Conservation (phyloP, 2,329 filamentous ascomycete genomes). For the Aspergillus persii region DNA sequence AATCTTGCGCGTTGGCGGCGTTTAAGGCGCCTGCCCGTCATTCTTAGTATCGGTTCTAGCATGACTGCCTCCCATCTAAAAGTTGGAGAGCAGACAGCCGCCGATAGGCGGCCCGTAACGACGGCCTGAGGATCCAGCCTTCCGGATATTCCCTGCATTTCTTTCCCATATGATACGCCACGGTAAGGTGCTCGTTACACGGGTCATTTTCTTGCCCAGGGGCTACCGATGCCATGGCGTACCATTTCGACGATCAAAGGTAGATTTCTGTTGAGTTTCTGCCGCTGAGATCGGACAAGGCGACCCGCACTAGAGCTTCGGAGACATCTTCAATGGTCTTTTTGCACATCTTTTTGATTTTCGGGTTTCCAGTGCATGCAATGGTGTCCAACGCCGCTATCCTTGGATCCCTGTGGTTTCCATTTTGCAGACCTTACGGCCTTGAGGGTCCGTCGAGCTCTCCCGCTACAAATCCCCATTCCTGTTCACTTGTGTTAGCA, state of each 20-base stretch:
- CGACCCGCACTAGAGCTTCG: conserved; percentile 7
- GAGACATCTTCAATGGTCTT: conserved; percentile 2
- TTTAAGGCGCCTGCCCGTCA: conserved; percentile 34
- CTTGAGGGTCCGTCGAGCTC: conserved; percentile 15
- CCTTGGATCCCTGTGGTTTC: conserved; percentile 23
- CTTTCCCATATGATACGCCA: conserved; percentile 1
- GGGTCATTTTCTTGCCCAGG: conserved; percentile 11
- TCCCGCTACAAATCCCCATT: conserved; percentile 1
- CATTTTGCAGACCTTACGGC: conserved; percentile 19
- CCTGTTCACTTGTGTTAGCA: not conserved
- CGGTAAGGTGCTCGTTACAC: conserved; percentile 19
- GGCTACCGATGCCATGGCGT: conserved; percentile 10
- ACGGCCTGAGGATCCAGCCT: conserved; percentile 2
- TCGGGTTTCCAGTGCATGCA: conserved; percentile 27
- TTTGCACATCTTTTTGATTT: conserved; percentile 15
- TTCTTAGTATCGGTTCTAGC: conserved; percentile 13
- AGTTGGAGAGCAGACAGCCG: conserved; percentile 9
- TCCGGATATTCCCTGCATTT: conserved; percentile 3
- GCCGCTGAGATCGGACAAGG: conserved; percentile 18
- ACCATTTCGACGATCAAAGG: conserved; percentile 17
- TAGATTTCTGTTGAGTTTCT: conserved; percentile 15
- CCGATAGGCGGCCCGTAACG: conserved; percentile 9
- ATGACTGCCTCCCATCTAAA: conserved; percentile 8
- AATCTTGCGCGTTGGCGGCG: conserved; percentile 23
- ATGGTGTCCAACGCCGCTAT: conserved; percentile 32